These are phyloP conservation scores for Triticum turgidum DNA, from an alignment of 176 grass and related monocot genomes.

Conservation along the genomic window DNA sequence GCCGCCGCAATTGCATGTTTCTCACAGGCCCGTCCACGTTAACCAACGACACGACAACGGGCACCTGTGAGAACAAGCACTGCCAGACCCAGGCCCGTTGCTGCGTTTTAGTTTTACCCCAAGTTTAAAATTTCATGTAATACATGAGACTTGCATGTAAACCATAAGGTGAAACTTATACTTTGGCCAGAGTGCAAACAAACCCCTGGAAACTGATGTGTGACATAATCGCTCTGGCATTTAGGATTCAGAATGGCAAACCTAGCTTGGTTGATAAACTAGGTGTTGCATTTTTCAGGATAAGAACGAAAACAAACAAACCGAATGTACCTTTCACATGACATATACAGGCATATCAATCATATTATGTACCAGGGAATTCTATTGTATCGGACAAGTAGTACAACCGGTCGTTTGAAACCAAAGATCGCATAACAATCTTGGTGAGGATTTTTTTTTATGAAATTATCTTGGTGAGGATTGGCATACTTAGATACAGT, in stretches of 20 bases:
- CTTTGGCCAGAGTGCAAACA: background rate
- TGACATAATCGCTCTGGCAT: background rate
- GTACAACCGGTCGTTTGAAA: background rate
- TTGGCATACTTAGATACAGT: background rate
- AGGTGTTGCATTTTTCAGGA: background rate
- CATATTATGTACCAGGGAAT: background rate
- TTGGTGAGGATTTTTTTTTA: background rate
- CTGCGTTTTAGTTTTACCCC: too few species aligned
- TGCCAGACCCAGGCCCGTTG: too few species aligned
- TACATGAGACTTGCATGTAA: too few species aligned
- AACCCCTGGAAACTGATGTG: background rate
- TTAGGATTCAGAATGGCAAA: background rate
- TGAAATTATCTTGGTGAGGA: background rate
- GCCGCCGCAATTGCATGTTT: too few species aligned
- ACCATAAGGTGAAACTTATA: background rate
- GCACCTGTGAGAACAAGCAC: too few species aligned
- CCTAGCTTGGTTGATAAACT: background rate
- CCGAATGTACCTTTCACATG: background rate
- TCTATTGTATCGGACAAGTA: background rate
- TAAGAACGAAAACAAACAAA: background rate
- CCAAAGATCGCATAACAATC: background rate
- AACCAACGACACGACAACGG: too few species aligned
- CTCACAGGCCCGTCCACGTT: too few species aligned
- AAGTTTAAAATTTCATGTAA: too few species aligned
- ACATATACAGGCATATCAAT: background rate